Evolutionary conservation across 148 eudicot species (phyloP).

Genomic region (Heliosperma pusillum): DNA sequence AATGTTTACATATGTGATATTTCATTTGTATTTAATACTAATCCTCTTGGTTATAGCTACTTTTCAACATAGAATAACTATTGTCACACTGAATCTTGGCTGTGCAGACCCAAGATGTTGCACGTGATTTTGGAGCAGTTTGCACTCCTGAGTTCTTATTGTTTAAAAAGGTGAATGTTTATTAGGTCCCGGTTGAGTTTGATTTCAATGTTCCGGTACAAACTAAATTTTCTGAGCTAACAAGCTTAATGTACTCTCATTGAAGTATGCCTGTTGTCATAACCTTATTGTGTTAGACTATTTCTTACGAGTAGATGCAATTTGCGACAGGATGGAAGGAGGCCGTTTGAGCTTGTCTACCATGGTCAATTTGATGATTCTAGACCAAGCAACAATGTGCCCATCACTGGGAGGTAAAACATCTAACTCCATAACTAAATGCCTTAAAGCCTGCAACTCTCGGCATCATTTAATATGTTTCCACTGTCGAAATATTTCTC

Average conservation of each 20-base stretch:
- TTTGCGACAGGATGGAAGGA: conserved; percentile 66
- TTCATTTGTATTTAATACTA: not conserved
- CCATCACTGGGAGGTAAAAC: conserved; percentile 73
- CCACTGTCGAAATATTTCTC: not conserved
- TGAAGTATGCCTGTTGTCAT: conserved; percentile 3
- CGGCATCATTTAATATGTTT: not conserved
- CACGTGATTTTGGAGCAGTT: conserved; percentile 87
- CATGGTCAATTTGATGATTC: conserved; percentile 99
- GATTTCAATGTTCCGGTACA: not conserved
- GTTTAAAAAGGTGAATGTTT: conserved; percentile 66
- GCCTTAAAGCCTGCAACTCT: not conserved
- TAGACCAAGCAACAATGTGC: conserved; percentile 68
- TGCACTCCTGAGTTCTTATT: conserved; percentile 95
- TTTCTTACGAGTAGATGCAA: not conserved
- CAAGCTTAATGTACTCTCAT: not conserved
- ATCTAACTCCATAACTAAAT: conserved; percentile 4
- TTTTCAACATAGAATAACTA: not conserved
- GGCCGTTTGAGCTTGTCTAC: conserved; percentile 92
- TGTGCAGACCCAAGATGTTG: conserved; percentile 23
- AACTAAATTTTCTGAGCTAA: conserved; percentile 7
- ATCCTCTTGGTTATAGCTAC: not conserved
- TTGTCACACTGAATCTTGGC: not conserved
- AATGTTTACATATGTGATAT: not conserved
- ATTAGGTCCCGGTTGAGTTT: not conserved
- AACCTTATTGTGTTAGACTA: not conserved